These are phyloP conservation scores for Saccharomycopsis fermentans DNA, from an alignment of 805 yeast species.

Conservation along the genomic window DNA sequence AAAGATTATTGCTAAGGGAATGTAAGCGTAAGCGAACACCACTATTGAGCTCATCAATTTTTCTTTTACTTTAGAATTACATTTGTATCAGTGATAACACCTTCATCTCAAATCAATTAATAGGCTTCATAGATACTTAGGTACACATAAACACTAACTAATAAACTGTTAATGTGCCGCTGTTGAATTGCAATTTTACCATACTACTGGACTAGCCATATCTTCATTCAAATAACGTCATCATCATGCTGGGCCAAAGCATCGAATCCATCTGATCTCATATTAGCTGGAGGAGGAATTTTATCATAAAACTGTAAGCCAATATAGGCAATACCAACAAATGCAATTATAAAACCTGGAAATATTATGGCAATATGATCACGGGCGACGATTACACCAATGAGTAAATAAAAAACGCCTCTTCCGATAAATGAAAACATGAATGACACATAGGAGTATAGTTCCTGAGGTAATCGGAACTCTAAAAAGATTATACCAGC, in stretches of 20 bases:
- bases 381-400: slow-evolving; percentile 39
- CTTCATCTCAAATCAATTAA: slow-evolving; percentile 28
- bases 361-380: slow-evolving; percentile 48
- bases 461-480: slow-evolving; percentile 41
- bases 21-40: slow-evolving; percentile 25
- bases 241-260: slow-evolving; percentile 29
- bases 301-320: slow-evolving; percentile 65
- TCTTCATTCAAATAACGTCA: slow-evolving; percentile 22
- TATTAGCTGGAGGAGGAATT: slow-evolving; percentile 71
- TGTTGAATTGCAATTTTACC: too few relatives aligned
- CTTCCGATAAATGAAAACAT: slow-evolving; percentile 55
- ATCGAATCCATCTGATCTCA: slow-evolving; percentile 45
- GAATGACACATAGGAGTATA: slow-evolving; percentile 58
- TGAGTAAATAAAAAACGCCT: slow-evolving; percentile 40
- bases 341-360: slow-evolving; percentile 46
- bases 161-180: too few relatives aligned
- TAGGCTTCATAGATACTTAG: too few relatives aligned
- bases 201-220: too few relatives aligned
- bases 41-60: slow-evolving; percentile 14
- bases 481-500: slow-evolving; percentile 38
- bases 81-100: slow-evolving; percentile 34
- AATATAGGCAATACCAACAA: slow-evolving; percentile 50
- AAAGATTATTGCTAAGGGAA: background rate
- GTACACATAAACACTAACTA: too few relatives aligned
- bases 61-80: slow-evolving; percentile 32